Evolutionary conservation across 495 filamentous ascomycete genomes (phyloP).

Genomic region (Annulohypoxylon moriforme): DNA sequence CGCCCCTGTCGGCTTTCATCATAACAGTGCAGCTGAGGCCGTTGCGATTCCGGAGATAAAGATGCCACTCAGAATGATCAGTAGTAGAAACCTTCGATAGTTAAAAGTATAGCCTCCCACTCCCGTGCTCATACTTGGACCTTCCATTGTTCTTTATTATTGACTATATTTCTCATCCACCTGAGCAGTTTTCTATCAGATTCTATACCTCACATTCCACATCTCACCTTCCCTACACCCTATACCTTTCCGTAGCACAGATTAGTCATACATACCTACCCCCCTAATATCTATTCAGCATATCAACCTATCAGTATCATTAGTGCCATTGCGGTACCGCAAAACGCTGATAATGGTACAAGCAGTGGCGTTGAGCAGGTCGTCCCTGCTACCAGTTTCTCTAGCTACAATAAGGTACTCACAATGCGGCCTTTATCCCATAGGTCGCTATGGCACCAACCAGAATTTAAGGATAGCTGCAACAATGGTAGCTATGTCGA

Average conservation of each 20-base stretch:
- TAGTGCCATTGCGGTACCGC: neutral
- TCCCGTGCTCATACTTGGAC: constrained; percentile 1
- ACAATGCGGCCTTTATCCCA: constrained; percentile 41
- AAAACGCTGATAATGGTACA: constrained; percentile 43
- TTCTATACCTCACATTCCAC: neutral
- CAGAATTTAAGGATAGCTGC: constrained; percentile 19
- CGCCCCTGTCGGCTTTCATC: constrained; percentile 30
- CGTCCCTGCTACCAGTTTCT: constrained; percentile 37
- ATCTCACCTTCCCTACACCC: neutral
- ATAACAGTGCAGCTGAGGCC: constrained; percentile 17
- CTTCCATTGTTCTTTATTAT: constrained; percentile 28
- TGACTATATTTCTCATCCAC: constrained; percentile 10
- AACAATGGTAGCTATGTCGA: constrained; percentile 12
- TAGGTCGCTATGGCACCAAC: constrained; percentile 30
- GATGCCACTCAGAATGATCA: constrained; percentile 14
- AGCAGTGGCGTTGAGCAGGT: constrained; percentile 39
- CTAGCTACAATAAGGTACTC: constrained; percentile 31
- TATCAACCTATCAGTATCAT: neutral
- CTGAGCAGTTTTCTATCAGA: neutral
- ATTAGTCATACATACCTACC: neutral
- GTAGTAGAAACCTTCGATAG: constrained; percentile 29
- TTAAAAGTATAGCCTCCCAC: constrained; percentile 32
- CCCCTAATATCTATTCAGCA: neutral
- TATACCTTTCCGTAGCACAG: neutral
- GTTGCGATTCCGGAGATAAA: constrained; percentile 52